Evolutionary conservation across 768 basidiomycete genomes (phyloP), one percentile per base, ranked within the genome.

Genomic region (Mrakia gelida): DNA sequence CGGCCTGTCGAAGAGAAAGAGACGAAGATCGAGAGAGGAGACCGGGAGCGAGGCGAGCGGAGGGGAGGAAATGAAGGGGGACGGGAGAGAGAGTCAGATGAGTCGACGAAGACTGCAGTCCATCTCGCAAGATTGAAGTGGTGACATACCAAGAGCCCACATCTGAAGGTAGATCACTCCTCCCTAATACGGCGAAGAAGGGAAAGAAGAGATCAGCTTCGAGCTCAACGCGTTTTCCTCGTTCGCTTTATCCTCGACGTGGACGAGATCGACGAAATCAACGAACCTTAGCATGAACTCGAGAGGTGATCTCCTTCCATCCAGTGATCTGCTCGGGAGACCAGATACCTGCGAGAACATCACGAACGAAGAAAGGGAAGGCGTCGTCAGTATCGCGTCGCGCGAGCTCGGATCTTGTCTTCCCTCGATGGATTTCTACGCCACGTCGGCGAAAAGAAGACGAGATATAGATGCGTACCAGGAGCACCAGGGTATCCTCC

Each of bases 281-380:
- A 59, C 59, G 59, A 59, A 59, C 71, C 70, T 79, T 79, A 34
- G 34, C 34, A 45, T 79, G 78, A 18, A 79, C 72, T 30, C 30
- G 73, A 23, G 61, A 49, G 11, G 68, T 49, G 41, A 75, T 67
- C 56, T 71, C 49, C 61, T 79, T 79, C 78, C 78, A 79, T 13
- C 38, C 65, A 7, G 56, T 73, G 54, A 79, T 34, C 78, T 79
- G 78, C 23, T 68, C 78, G 0, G 67, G 18, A 28, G 62, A 61
- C 32, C 65, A 65, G 32, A 67, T 65, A 32, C 63, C 49, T 41
- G 34, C 3, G 3, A 15, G 28, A 49, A 73, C 2, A 49, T 8
- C 26, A 73, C 9, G 45, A 16, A 32, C 28, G 49, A 73, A 18
- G 30, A 56, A 18, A 11, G 49, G 28, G 43, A 30, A 54, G 32